phyloP scores from a whole-genome alignment of 2,329 filamentous ascomycete genomes.

The Ramularia collo-cygni region DNA sequence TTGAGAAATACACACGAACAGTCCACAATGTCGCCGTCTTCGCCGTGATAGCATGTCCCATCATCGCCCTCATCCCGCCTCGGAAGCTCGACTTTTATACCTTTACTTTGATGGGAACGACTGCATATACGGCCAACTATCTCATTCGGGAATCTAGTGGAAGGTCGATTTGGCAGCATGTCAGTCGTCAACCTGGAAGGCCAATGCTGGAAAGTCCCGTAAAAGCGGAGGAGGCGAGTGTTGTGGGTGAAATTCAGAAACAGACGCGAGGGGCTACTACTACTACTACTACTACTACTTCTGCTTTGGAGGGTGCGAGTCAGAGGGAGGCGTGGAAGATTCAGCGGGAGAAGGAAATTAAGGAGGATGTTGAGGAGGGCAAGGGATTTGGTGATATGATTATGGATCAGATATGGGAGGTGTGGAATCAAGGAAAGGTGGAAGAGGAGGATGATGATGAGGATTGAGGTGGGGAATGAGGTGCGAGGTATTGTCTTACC shows the following conservation, averaged over 20 bases:
- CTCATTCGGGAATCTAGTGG: slow-evolving; percentile 33
- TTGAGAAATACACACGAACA: slow-evolving; percentile 25
- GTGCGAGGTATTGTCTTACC: too few species aligned
- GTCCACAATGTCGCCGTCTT: slow-evolving; percentile 43
- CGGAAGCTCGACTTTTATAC: slow-evolving; percentile 58
- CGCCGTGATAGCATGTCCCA: slow-evolving; percentile 47
- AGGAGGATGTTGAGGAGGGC: slow-evolving; percentile 34
- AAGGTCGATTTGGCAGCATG: slow-evolving; percentile 26
- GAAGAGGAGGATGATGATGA: slow-evolving; percentile 27
- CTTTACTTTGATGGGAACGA: slow-evolving; percentile 44
- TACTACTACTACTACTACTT: too few species aligned
- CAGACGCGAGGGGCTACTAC: slow-evolving; percentile 4
- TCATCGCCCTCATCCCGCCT: slow-evolving; percentile 51
- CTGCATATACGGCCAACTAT: slow-evolving; percentile 45
- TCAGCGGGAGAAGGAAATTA: slow-evolving; percentile 38
- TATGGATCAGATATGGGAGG: slow-evolving; percentile 33
- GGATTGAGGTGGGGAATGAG: too few species aligned
- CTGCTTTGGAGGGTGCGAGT: slow-evolving; percentile 18
- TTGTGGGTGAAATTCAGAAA: slow-evolving; percentile 15
- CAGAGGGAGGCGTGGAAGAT: slow-evolving; percentile 40
- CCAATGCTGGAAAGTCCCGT: not conserved
- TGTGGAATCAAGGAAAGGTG: slow-evolving; percentile 32
- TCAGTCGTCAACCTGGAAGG: slow-evolving; percentile 11
- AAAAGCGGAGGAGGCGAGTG: slow-evolving; percentile 4
- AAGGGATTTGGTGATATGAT: slow-evolving; percentile 34